A percentile compares a stretch with the other conserved stretches of the same genome.
Conservation (phyloP, 306 rosid species). For the Canavalia gladiata region DNA sequence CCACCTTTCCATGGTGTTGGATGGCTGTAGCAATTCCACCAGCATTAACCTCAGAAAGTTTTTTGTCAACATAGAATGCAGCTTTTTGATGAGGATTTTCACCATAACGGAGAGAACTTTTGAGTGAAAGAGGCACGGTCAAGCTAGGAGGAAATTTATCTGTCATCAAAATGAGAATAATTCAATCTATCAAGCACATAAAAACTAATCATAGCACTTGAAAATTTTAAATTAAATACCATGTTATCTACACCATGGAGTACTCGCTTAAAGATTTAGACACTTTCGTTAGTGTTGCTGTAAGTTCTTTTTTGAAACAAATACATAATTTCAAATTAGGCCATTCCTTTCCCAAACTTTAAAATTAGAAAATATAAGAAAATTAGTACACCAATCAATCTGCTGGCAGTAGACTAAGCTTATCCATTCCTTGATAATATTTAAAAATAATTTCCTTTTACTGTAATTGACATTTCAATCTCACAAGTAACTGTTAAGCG, state of each 20-base stretch:
- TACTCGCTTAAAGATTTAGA: background rate
- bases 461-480: background rate
- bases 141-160: constrained; percentile 88
- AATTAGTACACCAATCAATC: background rate
- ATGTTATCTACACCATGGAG: constrained; percentile 9
- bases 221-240: constrained; percentile 27
- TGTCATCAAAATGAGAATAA: constrained; percentile 45
- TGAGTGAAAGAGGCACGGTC: constrained; percentile 71
- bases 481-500: constrained; percentile 13
- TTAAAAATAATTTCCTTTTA: constrained; percentile 9
- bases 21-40: constrained; percentile 97
- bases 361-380: constrained; percentile 14
- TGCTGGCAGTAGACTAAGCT: background rate
- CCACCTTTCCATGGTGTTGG: constrained; percentile 94
- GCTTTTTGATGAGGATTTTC: constrained; percentile 98
- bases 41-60: constrained; percentile 77
- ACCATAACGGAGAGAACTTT: constrained; percentile 86
- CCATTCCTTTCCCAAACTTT: constrained; percentile 11
- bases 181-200: constrained; percentile 36
- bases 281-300: background rate
- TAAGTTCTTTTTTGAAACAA: background rate
- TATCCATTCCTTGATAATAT: constrained; percentile 8
- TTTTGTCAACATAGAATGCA: constrained; percentile 86
- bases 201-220: background rate
- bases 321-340: background rate